phyloP scores from a whole-genome alignment of 192 early-diverging fungal species.

The Backusella tarrabulga region DNA sequence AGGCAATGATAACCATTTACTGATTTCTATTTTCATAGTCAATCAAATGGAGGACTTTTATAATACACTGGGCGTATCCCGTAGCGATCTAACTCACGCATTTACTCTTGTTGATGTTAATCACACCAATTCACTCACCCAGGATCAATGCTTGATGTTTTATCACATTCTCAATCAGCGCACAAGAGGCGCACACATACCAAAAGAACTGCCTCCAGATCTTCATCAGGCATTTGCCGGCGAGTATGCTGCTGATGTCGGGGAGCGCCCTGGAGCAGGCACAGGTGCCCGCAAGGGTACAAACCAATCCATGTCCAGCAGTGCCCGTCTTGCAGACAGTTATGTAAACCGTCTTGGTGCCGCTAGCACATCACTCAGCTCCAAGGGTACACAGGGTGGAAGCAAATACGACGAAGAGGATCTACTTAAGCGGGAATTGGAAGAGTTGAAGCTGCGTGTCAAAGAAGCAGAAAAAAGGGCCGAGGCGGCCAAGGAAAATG shows the following conservation, averaged over 20 bases:
- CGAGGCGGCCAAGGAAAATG: slow-evolving; percentile 16
- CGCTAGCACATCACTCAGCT: slow-evolving; percentile 31
- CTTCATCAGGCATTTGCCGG: slow-evolving; percentile 53
- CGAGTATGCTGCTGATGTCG: slow-evolving; percentile 45
- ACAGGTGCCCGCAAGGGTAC: slow-evolving; percentile 30
- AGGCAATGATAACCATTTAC: not conserved
- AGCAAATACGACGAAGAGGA: slow-evolving; percentile 46
- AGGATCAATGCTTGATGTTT: slow-evolving; percentile 56
- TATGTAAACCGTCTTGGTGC: slow-evolving; percentile 38
- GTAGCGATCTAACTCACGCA: slow-evolving; percentile 50
- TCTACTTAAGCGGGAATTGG: slow-evolving; percentile 41
- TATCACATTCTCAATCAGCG: slow-evolving; percentile 58
- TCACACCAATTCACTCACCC: slow-evolving; percentile 48
- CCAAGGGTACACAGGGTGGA: slow-evolving; percentile 23
- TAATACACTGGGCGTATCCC: slow-evolving; percentile 44
- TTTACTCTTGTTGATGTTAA: slow-evolving; percentile 57
- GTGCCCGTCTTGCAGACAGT: slow-evolving; percentile 33
- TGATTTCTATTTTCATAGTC: slow-evolving; percentile 36
- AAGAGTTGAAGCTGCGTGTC: slow-evolving; percentile 44
- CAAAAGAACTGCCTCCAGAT: slow-evolving; percentile 45
- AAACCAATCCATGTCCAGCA: slow-evolving; percentile 25
- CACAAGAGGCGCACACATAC: slow-evolving; percentile 52
- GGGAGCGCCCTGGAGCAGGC: slow-evolving; percentile 32
- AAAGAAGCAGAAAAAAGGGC: slow-evolving; percentile 45
- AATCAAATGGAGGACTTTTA: slow-evolving; percentile 57